Evolutionary conservation across 1,284 basidiomycete genomes (phyloP).

Genomic region (Athelia sp.): DNA sequence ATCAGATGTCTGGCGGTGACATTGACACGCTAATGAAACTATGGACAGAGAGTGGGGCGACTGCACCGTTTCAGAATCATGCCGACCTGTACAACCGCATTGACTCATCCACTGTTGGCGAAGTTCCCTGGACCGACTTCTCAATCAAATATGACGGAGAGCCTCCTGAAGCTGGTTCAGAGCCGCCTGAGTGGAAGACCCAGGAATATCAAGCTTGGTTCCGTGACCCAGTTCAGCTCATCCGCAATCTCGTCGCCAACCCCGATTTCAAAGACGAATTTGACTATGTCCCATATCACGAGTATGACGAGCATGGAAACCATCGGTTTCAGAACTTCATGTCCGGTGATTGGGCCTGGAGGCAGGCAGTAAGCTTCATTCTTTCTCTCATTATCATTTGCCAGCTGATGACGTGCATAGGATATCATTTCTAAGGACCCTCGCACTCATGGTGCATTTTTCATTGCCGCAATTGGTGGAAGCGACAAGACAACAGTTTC

Average conservation of each 20-base stretch:
- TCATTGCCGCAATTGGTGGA: slow-evolving; percentile 26
- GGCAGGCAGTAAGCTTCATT: slow-evolving; percentile 11
- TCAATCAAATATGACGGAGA: slow-evolving; percentile 9
- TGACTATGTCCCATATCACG: slow-evolving; percentile 14
- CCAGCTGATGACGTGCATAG: slow-evolving; percentile 7
- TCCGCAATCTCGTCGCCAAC: slow-evolving; percentile 16
- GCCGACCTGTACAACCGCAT: slow-evolving; percentile 13
- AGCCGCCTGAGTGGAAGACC: slow-evolving; percentile 14
- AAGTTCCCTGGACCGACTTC: slow-evolving; percentile 18
- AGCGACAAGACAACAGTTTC: slow-evolving; percentile 33
- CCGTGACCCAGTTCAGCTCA: slow-evolving; percentile 11
- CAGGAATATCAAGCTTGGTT: slow-evolving; percentile 14
- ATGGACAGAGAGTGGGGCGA: slow-evolving; percentile 10
- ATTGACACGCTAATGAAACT: slow-evolving; percentile 13
- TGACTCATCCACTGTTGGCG: slow-evolving; percentile 14
- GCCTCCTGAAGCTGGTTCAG: background rate
- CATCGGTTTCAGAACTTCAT: slow-evolving; percentile 11
- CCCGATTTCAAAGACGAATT: slow-evolving; percentile 17
- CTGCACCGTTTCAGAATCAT: slow-evolving; percentile 14
- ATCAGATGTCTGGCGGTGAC: slow-evolving; percentile 10
- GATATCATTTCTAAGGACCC: slow-evolving; percentile 18
- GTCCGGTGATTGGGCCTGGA: slow-evolving; percentile 14
- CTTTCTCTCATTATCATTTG: slow-evolving; percentile 1
- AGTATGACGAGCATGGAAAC: slow-evolving; percentile 5
- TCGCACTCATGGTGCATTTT: slow-evolving; percentile 21